Evolutionary conservation across 495 filamentous ascomycete genomes (phyloP).

Genomic region (Penicillium paradoxum): DNA sequence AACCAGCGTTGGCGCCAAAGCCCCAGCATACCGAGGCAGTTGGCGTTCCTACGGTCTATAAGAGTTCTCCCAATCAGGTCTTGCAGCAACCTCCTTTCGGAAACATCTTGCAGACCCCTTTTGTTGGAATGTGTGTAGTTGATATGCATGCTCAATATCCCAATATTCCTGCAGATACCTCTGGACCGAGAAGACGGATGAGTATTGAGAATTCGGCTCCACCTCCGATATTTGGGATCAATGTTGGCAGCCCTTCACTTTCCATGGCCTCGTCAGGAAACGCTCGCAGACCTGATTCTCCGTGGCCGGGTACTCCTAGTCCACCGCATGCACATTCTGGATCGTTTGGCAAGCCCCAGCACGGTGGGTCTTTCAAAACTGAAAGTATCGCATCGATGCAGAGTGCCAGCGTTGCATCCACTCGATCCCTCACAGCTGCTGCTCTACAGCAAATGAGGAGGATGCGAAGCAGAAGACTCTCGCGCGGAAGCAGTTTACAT

Average conservation of each 20-base stretch:
- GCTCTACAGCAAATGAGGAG: constrained; percentile 1
- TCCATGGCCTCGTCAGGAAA: background rate
- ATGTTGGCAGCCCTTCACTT: background rate
- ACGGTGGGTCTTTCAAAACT: background rate
- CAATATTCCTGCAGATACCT: background rate
- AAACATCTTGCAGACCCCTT: constrained; percentile 13
- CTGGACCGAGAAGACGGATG: background rate
- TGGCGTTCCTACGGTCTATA: background rate
- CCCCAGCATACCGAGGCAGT: background rate
- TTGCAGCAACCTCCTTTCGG: constrained; percentile 17
- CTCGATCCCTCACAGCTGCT: constrained; percentile 10
- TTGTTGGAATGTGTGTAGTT: constrained; percentile 19
- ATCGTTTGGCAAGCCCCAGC: background rate
- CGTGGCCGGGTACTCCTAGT: background rate
- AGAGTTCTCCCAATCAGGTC: background rate
- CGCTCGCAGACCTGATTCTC: background rate
- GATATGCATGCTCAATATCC: background rate
- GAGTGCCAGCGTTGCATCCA: constrained; percentile 1
- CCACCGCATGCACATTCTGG: background rate
- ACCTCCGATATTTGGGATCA: background rate
- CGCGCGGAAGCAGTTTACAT: constrained; percentile 2
- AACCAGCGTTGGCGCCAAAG: background rate
- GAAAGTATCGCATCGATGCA: constrained; percentile 2
- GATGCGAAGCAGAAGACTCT: background rate
- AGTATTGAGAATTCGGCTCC: background rate